These are phyloP conservation scores for Pugionium cornutum DNA, from an alignment of 345 rosid species.

Conservation along the genomic window DNA sequence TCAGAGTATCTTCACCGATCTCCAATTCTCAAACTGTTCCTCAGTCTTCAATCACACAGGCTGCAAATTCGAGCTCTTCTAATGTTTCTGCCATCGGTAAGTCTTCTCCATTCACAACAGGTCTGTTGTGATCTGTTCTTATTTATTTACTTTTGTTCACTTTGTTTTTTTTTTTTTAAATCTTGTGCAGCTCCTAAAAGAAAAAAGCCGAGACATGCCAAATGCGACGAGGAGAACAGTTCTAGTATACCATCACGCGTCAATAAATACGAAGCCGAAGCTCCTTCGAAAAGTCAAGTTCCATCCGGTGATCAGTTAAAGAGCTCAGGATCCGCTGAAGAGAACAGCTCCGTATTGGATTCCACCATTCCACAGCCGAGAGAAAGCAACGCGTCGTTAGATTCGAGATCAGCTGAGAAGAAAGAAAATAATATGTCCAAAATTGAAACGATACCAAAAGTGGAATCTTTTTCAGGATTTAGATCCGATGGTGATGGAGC, in stretches of 20 bases:
- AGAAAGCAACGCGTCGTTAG: constrained; percentile 34
- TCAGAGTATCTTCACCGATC: constrained; percentile 88
- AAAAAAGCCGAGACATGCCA: constrained; percentile 81
- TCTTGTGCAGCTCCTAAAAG: constrained; percentile 77
- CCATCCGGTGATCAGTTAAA: constrained; percentile 47
- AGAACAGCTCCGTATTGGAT: constrained; percentile 48
- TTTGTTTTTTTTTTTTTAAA: neutral
- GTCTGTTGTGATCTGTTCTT: constrained; percentile 2
- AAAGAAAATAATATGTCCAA: constrained; percentile 48
- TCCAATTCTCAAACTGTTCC: constrained; percentile 55
- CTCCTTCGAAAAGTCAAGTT: constrained; percentile 50
- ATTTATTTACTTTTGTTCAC: neutral
- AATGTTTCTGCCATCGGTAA: constrained; percentile 65
- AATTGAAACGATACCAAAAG: constrained; percentile 57
- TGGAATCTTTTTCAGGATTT: constrained; percentile 55
- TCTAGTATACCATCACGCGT: constrained; percentile 47
- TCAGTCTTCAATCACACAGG: constrained; percentile 57
- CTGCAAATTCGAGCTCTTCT: constrained; percentile 61
- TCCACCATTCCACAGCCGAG: constrained; percentile 32
- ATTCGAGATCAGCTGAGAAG: constrained; percentile 50
- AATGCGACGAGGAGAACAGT: constrained; percentile 78
- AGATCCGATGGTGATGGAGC: constrained; percentile 57
- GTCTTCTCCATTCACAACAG: constrained; percentile 23
- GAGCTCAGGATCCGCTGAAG: constrained; percentile 48
- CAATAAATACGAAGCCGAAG: constrained; percentile 59